Percentiles rank a stretch among this genome's conserved stretches.
Evolutionary conservation across 2,329 filamentous ascomycete species (phyloP).

Genomic region (Cercospora zeina): DNA sequence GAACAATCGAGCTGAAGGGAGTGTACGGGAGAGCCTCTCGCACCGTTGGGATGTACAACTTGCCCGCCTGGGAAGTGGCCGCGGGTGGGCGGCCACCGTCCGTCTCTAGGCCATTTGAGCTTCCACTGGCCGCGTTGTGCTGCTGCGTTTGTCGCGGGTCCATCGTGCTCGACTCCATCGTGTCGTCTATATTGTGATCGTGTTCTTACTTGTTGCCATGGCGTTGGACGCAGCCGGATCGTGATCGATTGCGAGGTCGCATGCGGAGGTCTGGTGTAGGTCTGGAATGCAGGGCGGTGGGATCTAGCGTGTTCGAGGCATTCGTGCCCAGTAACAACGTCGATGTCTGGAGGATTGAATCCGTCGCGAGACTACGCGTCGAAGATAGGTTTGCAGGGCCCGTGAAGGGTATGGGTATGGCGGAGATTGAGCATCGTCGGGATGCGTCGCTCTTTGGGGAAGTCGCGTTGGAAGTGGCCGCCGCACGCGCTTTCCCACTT

Average conservation of each 20-base stretch:
- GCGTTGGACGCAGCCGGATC: constrained; percentile 2
- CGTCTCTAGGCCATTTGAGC: constrained; percentile 19
- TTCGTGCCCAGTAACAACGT: not conserved
- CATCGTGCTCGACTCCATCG: constrained; percentile 21
- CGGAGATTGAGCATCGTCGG: constrained; percentile 11
- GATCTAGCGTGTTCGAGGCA: not conserved
- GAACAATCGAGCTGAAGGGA: constrained; percentile 75
- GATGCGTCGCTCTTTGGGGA: constrained; percentile 7
- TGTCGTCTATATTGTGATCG: constrained; percentile 7
- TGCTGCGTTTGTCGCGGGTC: constrained; percentile 20
- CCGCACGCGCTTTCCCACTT: constrained; percentile 5
- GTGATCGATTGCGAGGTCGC: constrained; percentile 7
- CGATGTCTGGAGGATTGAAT: not conserved
- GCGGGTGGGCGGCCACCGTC: constrained; percentile 26
- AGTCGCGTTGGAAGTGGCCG: constrained; percentile 2
- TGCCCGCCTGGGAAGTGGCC: constrained; percentile 16
- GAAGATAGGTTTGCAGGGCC: not conserved
- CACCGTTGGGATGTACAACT: constrained; percentile 52
- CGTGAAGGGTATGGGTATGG: not conserved
- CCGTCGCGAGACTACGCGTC: constrained; percentile 11
- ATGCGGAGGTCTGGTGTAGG: constrained; percentile 18
- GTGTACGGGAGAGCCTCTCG: constrained; percentile 79
- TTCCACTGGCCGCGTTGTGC: not conserved
- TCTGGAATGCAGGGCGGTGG: constrained; percentile 14
- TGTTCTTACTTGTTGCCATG: constrained; percentile 10